phyloP scores from a whole-genome alignment of 768 basidiomycete genomes.

The Suillus spraguei region DNA sequence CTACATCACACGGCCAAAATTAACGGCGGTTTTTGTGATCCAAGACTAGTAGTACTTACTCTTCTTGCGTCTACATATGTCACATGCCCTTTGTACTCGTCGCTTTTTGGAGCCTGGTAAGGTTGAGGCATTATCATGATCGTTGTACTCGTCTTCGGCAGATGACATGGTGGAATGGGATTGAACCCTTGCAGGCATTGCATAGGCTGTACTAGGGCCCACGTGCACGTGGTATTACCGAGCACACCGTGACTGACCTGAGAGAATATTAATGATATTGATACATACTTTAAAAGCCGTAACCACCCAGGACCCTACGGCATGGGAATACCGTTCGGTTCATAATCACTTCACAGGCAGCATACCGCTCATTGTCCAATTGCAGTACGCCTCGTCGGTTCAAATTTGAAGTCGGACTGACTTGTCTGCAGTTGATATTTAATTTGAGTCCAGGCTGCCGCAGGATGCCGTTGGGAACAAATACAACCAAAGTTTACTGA shows the following conservation, averaged over 20 bases:
- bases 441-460: too few species aligned
- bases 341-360: not conserved
- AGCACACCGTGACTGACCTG: not conserved
- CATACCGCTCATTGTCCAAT: too few species aligned
- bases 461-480: too few species aligned
- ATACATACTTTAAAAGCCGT: too few species aligned
- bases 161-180: constrained; percentile 52
- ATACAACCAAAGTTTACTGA: too few species aligned
- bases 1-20: constrained; percentile 35
- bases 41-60: constrained; percentile 43
- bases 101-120: constrained; percentile 60
- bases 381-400: too few species aligned
- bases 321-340: not conserved
- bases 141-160: constrained; percentile 63
- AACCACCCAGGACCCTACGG: not conserved
- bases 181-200: not conserved
- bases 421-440: too few species aligned
- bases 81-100: constrained; percentile 77
- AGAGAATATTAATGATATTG: not conserved
- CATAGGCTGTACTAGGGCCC: not conserved
- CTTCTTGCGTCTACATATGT: constrained; percentile 84
- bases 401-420: too few species aligned
- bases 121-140: constrained; percentile 36
- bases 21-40: constrained; percentile 7
- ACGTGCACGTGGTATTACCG: not conserved